These are phyloP conservation scores for Lichtheimia hyalospora DNA, from an alignment of 371 early-diverging fungal species.

Conservation along the genomic window DNA sequence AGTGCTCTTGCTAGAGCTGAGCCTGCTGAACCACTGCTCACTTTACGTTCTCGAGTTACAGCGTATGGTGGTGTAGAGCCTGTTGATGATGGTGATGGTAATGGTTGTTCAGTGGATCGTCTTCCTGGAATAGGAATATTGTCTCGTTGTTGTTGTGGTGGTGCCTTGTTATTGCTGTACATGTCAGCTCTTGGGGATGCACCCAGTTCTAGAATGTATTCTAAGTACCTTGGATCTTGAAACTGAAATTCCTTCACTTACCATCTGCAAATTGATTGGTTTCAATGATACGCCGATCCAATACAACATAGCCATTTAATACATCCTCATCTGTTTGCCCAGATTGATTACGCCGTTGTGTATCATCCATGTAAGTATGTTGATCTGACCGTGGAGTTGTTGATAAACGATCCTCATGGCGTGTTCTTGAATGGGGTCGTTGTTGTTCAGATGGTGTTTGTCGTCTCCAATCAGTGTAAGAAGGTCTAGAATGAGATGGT, in stretches of 20 bases:
- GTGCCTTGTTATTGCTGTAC: not conserved
- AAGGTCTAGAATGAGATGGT: not conserved
- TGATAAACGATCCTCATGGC: not conserved
- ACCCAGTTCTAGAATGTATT: slow-evolving; percentile 17
- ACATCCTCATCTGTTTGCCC: slow-evolving; percentile 56
- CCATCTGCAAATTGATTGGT: slow-evolving; percentile 88
- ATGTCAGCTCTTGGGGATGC: slow-evolving; percentile 17
- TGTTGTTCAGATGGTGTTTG: not conserved
- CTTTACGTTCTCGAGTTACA: slow-evolving; percentile 33
- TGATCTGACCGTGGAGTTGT: not conserved
- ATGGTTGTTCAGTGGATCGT: slow-evolving; percentile 19
- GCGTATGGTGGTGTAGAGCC: slow-evolving; percentile 38
- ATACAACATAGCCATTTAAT: slow-evolving; percentile 80
- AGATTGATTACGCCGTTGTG: not conserved
- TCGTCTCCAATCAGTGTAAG: not conserved
- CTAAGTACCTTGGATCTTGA: not conserved
- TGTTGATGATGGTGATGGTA: slow-evolving; percentile 23
- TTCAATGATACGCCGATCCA: slow-evolving; percentile 82
- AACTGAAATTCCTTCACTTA: slow-evolving; percentile 16
- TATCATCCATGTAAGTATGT: not conserved
- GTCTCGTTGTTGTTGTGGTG: slow-evolving; percentile 2
- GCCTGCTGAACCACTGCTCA: slow-evolving; percentile 43
- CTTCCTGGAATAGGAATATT: slow-evolving; percentile 18
- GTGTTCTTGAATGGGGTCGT: too few relatives aligned
- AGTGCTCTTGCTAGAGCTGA: slow-evolving; percentile 64